phyloP scores from a whole-genome alignment of 2,329 filamentous ascomycete species.

The Neonectria sp. region DNA sequence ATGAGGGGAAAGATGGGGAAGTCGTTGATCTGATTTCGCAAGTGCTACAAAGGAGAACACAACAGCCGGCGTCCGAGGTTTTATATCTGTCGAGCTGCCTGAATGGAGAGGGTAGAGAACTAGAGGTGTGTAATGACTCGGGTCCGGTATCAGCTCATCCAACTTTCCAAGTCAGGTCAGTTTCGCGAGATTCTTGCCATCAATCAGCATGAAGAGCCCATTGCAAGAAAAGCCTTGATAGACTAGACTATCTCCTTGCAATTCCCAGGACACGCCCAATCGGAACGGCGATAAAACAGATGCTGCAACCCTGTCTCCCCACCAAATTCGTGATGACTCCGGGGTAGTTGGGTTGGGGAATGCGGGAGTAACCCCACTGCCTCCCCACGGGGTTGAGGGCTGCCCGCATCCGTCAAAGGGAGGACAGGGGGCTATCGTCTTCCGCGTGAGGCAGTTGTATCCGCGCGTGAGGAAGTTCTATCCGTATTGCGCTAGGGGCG shows the following conservation, averaged over 20 bases:
- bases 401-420: too few relatives aligned
- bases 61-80: not conserved
- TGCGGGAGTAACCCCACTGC: slow-evolving; percentile 12
- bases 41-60: too few relatives aligned
- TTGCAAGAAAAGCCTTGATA: not conserved
- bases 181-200: not conserved
- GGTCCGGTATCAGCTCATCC: not conserved
- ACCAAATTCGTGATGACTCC: slow-evolving; percentile 6
- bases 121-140: slow-evolving; percentile 18
- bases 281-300: slow-evolving; percentile 1
- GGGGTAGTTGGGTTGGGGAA: slow-evolving; percentile 25
- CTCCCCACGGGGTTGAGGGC: slow-evolving; percentile 18
- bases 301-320: slow-evolving; percentile 1
- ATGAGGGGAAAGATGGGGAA: not conserved
- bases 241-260: not conserved
- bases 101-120: not conserved
- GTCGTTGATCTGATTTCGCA: not conserved
- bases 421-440: not conserved
- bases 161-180: slow-evolving; percentile 11
- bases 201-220: slow-evolving; percentile 3
- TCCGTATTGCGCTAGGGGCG: not conserved
- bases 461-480: slow-evolving; percentile 18
- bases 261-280: slow-evolving; percentile 1
- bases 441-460: not conserved
- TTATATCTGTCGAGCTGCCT: slow-evolving; percentile 17